phyloP scores from a whole-genome alignment of 2,329 filamentous ascomycete genomes.

The Penicillium brevicompactum region DNA sequence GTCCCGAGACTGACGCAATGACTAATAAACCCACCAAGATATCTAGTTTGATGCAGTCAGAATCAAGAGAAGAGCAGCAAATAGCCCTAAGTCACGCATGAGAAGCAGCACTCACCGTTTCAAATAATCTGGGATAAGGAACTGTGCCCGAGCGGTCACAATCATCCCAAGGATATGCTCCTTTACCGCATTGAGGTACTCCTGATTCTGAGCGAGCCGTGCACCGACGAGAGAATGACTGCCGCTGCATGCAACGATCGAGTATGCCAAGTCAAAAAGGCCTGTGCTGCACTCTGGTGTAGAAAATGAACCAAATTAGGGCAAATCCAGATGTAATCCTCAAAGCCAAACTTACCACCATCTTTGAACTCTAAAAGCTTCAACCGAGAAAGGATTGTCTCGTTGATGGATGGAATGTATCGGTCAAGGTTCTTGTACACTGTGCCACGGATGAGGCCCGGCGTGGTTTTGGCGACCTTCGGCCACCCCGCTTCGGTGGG shows the following conservation, averaged over 20 bases:
- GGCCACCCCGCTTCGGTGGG: slow-evolving; percentile 21
- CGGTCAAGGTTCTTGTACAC: slow-evolving; percentile 20
- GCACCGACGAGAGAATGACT: slow-evolving; percentile 22
- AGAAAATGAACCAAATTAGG: background rate
- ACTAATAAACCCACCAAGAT: slow-evolving; percentile 19
- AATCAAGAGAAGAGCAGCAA: background rate
- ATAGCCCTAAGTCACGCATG: background rate
- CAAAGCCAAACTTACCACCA: slow-evolving; percentile 6
- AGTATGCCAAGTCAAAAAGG: slow-evolving; percentile 26
- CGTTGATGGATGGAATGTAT: slow-evolving; percentile 20
- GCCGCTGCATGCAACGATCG: slow-evolving; percentile 24
- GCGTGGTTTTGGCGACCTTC: slow-evolving; percentile 26
- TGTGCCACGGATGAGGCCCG: slow-evolving; percentile 23
- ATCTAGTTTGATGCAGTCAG: slow-evolving; percentile 11
- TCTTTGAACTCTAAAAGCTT: slow-evolving; percentile 5
- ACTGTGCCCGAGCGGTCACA: slow-evolving; percentile 23
- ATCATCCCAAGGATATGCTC: slow-evolving; percentile 28
- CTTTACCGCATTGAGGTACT: slow-evolving; percentile 23
- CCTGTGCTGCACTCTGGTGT: slow-evolving; percentile 14
- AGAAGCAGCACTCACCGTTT: slow-evolving; percentile 14
- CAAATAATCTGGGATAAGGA: slow-evolving; percentile 20
- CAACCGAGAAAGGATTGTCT: slow-evolving; percentile 21
- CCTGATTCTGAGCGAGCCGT: slow-evolving; percentile 20
- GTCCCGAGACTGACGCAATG: slow-evolving; percentile 16
- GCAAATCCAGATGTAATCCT: background rate